phyloP scores from a whole-genome alignment of 306 rosid genomes.

The Glycine tomentella region DNA sequence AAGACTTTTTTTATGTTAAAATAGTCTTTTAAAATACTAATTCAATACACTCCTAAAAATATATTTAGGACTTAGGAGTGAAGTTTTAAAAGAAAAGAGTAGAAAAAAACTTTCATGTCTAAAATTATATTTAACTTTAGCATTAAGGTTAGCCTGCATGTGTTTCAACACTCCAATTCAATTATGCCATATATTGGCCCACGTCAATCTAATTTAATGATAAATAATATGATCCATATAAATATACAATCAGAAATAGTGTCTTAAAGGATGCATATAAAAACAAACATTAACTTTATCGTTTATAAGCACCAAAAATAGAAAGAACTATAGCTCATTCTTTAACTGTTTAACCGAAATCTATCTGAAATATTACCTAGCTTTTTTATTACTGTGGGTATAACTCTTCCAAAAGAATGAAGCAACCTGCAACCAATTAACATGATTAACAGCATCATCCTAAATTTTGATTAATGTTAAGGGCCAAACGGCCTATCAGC shows the following conservation, averaged over 20 bases:
- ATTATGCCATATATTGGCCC: too few relatives aligned
- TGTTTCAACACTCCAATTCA: too few relatives aligned
- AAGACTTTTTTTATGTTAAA: too few relatives aligned
- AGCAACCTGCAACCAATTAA: conserved; percentile 53
- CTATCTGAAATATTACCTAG: background rate
- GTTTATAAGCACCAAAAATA: conserved; percentile 31
- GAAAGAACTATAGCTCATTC: conserved; percentile 31
- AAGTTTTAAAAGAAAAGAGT: too few relatives aligned
- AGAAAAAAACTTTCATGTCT: too few relatives aligned
- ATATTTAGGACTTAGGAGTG: too few relatives aligned
- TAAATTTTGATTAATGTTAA: background rate
- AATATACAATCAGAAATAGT: conserved; percentile 38
- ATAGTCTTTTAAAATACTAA: too few relatives aligned
- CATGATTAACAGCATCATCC: conserved; percentile 12
- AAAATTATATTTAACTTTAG: too few relatives aligned
- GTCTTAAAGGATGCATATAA: background rate
- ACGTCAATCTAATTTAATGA: conserved; percentile 10
- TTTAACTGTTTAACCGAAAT: conserved; percentile 24
- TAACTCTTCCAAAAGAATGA: conserved; percentile 52
- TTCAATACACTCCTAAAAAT: too few relatives aligned
- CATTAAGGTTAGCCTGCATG: too few relatives aligned
- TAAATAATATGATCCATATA: conserved; percentile 6
- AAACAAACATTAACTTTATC: conserved; percentile 22
- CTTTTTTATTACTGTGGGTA: conserved; percentile 31
- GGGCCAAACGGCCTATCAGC: background rate